Conservation (phyloP, 2,329 filamentous ascomycete species). For the Leptosphaerulina australis region DNA sequence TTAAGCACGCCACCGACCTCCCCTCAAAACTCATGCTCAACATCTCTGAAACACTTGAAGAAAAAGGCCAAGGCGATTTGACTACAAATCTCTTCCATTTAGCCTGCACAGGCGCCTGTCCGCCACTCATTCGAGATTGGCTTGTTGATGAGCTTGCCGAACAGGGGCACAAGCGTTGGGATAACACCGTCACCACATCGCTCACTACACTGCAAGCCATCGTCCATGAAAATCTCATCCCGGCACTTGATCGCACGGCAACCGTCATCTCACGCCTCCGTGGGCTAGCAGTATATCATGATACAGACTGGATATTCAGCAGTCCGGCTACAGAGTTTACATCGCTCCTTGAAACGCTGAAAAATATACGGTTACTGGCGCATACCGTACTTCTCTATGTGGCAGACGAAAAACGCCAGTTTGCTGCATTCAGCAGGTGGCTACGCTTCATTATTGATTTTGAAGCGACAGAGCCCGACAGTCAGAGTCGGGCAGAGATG, state of each 20-base stretch:
- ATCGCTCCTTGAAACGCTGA: slow-evolving; percentile 67
- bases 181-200: slow-evolving; percentile 79
- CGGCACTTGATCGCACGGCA: slow-evolving; percentile 80
- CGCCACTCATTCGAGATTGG: slow-evolving; percentile 80
- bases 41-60: slow-evolving; percentile 75
- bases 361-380: slow-evolving; percentile 75
- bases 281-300: slow-evolving; percentile 82
- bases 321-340: slow-evolving; percentile 54
- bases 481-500: slow-evolving; percentile 68
- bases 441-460: slow-evolving; percentile 81
- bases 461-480: slow-evolving; percentile 67
- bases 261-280: slow-evolving; percentile 82
- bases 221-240: slow-evolving; percentile 85
- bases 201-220: slow-evolving; percentile 78
- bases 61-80: slow-evolving; percentile 68
- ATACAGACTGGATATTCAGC: slow-evolving; percentile 64
- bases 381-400: slow-evolving; percentile 74
- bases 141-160: slow-evolving; percentile 74
- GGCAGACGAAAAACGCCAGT: slow-evolving; percentile 79
- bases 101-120: slow-evolving; percentile 81
- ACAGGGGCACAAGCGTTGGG: slow-evolving; percentile 92
- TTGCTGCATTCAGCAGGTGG: slow-evolving; percentile 81
- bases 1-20: slow-evolving; percentile 80
- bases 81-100: slow-evolving; percentile 82
- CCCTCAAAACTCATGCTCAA: slow-evolving; percentile 78